These are phyloP conservation scores for Tricholoma sp. DNA, from an alignment of 768 basidiomycete genomes.

Conservation along the genomic window DNA sequence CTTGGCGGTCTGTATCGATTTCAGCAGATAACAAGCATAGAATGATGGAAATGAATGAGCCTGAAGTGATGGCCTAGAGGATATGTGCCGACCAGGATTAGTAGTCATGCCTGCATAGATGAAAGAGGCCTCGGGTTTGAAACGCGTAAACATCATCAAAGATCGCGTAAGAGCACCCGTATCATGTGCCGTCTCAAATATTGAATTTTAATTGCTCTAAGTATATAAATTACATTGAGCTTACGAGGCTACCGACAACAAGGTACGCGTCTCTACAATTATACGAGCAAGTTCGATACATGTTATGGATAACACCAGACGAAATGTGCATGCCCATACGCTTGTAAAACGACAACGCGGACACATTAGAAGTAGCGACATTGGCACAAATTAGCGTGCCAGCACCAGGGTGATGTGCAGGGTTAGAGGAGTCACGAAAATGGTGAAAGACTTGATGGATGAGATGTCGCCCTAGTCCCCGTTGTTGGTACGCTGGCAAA, in stretches of 20 bases:
- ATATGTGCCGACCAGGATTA: neutral
- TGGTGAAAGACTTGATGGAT: conserved; percentile 26
- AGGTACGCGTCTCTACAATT: conserved; percentile 40
- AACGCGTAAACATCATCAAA: too few relatives aligned
- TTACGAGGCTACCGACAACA: conserved; percentile 29
- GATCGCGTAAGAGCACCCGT: neutral
- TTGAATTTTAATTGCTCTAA: neutral
- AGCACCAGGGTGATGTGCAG: conserved; percentile 13
- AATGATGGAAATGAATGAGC: conserved; percentile 55
- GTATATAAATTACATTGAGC: conserved; percentile 6
- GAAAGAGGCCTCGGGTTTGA: too few relatives aligned
- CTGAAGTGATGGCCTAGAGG: conserved; percentile 21
- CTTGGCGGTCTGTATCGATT: conserved; percentile 51
- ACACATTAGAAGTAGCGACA: conserved; percentile 37
- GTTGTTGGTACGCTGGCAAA: conserved; percentile 36
- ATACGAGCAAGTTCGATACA: conserved; percentile 31
- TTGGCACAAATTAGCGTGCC: conserved; percentile 35
- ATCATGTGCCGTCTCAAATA: neutral
- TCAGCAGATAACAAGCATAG: conserved; percentile 82
- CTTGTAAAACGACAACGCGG: conserved; percentile 39
- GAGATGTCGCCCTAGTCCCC: conserved; percentile 39
- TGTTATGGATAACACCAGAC: conserved; percentile 29
- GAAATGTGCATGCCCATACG: conserved; percentile 34
- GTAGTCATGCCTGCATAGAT: neutral
- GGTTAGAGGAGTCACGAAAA: conserved; percentile 22